Evolutionary conservation across 345 rosid species (phyloP), one percentile per base, ranked within the genome.

Genomic region (Arabidopsis thaliana): DNA sequence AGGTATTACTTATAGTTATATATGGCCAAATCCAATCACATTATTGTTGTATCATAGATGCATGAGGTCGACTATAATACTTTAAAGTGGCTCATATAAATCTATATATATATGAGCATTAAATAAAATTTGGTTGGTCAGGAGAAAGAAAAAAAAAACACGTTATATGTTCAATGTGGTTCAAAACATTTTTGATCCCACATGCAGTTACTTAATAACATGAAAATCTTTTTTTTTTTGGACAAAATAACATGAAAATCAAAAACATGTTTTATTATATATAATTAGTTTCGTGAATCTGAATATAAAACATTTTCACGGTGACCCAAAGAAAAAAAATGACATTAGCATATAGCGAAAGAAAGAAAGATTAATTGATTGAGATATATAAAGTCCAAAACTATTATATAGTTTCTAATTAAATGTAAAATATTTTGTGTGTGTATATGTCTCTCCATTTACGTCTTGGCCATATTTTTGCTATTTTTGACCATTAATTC

Each of bases 401-500:
- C 3, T n/a, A 32, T 11, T 34, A 51, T 34, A 51, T 42, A 50
- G 10, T 66, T 44, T 69, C 9, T 13, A 20, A 53, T 22, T 55
- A 20, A 53, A 32, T 55, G 32, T 20, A 51, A 37, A 65, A 11
- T 4, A 16, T 28, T 25, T 55, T 20, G 20, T 36, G 25, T 61
- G 73, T 28, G 52, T 53, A 36, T 16, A 55, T 69, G 69, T 76
- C 41, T 69, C 69, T 51, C 50, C 70, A 52, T 57, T 42, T 44
- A 32, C 44, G 75, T 55, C 4, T 55, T 52, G 71, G 80, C 59
- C 71, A 63, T 76, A 32, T 34, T 28, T 44, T 69, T 60, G 13
- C 75, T 52, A 33, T 52, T 70, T 62, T 63, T 76, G 75, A 56
- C 76, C 38, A 70, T 70, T 60, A 38, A 46, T 51, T 70, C 71